Evolutionary conservation across 1,284 basidiomycete genomes (phyloP).

Genomic region (Agaricales sp.): DNA sequence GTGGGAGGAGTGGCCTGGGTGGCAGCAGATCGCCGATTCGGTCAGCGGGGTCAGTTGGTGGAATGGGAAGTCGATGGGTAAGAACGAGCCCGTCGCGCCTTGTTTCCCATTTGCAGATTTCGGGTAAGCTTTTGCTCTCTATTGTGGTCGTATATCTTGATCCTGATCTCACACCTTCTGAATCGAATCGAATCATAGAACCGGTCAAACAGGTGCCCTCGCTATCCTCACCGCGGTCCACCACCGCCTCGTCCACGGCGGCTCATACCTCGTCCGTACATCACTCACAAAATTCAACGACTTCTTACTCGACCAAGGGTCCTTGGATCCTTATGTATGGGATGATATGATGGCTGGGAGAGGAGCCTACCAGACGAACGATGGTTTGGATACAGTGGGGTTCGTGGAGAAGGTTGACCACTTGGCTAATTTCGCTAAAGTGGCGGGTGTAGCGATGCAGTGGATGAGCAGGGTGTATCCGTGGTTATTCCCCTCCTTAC

Average conservation of each 20-base stretch:
- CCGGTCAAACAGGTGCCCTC: neutral
- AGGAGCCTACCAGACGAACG: neutral
- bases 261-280: neutral
- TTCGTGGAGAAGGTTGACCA: neutral
- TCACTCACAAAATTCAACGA: neutral
- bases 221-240: neutral
- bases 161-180: too few species aligned
- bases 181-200: too few species aligned
- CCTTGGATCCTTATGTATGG: neutral
- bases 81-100: constrained; percentile 10
- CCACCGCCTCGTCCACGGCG: neutral
- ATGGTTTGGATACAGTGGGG: neutral
- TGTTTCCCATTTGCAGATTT: constrained; percentile 11
- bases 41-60: constrained; percentile 3
- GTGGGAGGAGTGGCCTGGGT: constrained; percentile 8
- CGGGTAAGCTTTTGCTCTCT: constrained; percentile 2
- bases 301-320: neutral
- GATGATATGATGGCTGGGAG: neutral
- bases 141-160: too few species aligned
- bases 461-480: neutral
- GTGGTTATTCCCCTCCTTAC: neutral
- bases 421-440: neutral
- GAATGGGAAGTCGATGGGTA: constrained; percentile 9
- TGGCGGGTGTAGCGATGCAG: neutral
- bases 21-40: constrained; percentile 14